Evolutionary conservation across 2,329 filamentous ascomycete genomes (phyloP), one percentile per base, ranked within the genome.

Genomic region (Neofusicoccum ribis): DNA sequence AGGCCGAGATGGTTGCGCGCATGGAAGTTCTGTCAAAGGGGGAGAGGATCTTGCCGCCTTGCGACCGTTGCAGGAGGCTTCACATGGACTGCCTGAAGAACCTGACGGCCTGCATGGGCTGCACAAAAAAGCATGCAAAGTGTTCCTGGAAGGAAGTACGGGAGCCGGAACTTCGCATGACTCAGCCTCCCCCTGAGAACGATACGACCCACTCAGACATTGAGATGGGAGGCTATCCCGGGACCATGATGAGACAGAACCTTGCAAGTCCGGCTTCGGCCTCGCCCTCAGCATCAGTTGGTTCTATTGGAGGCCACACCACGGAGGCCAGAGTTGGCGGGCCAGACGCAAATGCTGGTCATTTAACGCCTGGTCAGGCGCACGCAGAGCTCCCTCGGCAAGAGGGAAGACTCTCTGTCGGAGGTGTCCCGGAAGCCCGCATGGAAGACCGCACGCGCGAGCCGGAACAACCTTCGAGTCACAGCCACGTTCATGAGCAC

Each of bases 51-150:
- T 78, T 87, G n/a, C 93, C 92, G 9, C 91, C 92, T 0, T 96
- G 92, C 73, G 93, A 96, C 74, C 84, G 92, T 43, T 96, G 92
- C 74, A 85, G 92, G 50, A 85, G 92, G 36, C 81, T 96, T 15
- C 88, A 91, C 69, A 91, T 93, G 79, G 87, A 92, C 65, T 96
- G 92, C 68, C 81, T 93, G 54, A 96, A 96, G 78, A 91, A 96
- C 68, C 82, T 95, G 44, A 96, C 92, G 0, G 91, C 92, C 8
- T 96, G 93, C 73, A 87, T 90, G 76, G 92, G 91, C 23, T 96
- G 92, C 76, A 96, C 92, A 0, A 93, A 91, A 75, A 96, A 96
- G 75, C 92, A 96, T 74, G 91, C 91, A 20, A 93, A 93, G 72
- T 96, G 92, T 75, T 89, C 88, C 14, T 96, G 92, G 92, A 91